Evolutionary conservation across 2,329 filamentous ascomycete species (phyloP), one percentile per base, ranked within the genome.

Genomic region (Achaetomium macrosporum): DNA sequence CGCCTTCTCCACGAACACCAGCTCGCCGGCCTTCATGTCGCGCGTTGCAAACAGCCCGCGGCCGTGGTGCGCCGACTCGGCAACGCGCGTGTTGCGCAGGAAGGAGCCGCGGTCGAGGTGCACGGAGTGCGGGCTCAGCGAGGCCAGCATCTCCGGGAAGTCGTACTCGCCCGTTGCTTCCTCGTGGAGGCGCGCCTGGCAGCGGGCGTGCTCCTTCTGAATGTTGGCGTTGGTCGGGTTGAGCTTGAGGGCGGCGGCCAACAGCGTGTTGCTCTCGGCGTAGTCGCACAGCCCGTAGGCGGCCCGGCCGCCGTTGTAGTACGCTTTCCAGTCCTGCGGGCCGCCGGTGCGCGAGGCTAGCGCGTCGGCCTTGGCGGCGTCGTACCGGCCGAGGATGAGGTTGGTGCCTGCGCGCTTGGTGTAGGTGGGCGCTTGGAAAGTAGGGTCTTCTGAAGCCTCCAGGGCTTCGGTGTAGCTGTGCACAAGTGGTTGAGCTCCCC

Each of bases 1-100:
- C 0, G 72, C 70, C 58, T 73, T 74, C 54, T 75, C 74, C 35
- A 66, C 68, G 15, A 75, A 66, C 19, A 76, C 63, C 2, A 76
- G 42, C 1, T 73, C 70, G 43, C 73, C 73, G 0, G 68, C 65
- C 5, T 59, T 59, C 42, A 76, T 61, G 42, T 65, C 60, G 16
- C 63, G 59, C 0, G 65, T 64, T 0, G 73, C 71, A 53, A 76
- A 76, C 2, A 76, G 61, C 2, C 73, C 74, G 3, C 68, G 66
- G 10, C 74, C 73, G 58, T 69, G 64, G 25, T 63, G 59, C 0
- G 57, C 53, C 5, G 70, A 71, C 0, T 63, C 52, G n/a, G 49
- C 58, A 13, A 73, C 57, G 19, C 59, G 56, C 2, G 68, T 71
- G 41, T 67, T 65, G 2, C 56, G 37, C 8, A 68, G 53, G 57